These are phyloP conservation scores for Moesziomyces sp. DNA, from an alignment of 1,284 basidiomycete genomes.

Conservation along the genomic window DNA sequence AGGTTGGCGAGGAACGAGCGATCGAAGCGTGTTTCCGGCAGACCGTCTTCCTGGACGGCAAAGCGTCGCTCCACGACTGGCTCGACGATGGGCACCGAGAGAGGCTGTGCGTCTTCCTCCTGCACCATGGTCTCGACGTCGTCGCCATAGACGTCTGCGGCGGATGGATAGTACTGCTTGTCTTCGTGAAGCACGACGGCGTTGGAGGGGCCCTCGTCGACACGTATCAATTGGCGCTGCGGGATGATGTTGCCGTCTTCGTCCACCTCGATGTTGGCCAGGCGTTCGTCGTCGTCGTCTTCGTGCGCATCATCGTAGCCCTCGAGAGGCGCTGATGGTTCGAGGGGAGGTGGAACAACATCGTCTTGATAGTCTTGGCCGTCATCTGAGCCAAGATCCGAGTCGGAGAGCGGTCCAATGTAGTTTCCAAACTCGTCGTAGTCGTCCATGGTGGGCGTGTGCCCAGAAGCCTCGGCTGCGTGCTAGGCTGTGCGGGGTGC, in stretches of 20 bases:
- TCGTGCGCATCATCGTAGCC: conserved; percentile 78
- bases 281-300: conserved; percentile 12
- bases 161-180: conserved; percentile 97
- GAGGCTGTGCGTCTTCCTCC: conserved; percentile 95
- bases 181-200: conserved; percentile 95
- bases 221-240: conserved; percentile 58
- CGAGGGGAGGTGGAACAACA: conserved; percentile 11
- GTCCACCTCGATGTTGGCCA: conserved; percentile 27
- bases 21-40: conserved; percentile 61
- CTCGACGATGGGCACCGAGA: conserved; percentile 93
- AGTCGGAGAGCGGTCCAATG: conserved; percentile 66
- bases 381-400: conserved; percentile 51
- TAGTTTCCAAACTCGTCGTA: conserved; percentile 68
- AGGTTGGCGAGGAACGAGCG: conserved; percentile 88
- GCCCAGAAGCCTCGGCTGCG: not conserved
- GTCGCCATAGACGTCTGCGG: conserved; percentile 88
- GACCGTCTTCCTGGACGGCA: conserved; percentile 72
- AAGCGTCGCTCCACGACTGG: conserved; percentile 94
- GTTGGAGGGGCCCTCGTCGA: conserved; percentile 73
- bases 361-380: conserved; percentile 19
- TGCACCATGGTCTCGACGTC: conserved; percentile 97
- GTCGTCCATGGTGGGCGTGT: conserved; percentile 55
- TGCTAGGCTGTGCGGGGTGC: no score
- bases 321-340: conserved; percentile 71
- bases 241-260: conserved; percentile 71